Base-by-base conservation (phyloP, 345 rosid species). In the Gynandropsis gynandra region DNA sequence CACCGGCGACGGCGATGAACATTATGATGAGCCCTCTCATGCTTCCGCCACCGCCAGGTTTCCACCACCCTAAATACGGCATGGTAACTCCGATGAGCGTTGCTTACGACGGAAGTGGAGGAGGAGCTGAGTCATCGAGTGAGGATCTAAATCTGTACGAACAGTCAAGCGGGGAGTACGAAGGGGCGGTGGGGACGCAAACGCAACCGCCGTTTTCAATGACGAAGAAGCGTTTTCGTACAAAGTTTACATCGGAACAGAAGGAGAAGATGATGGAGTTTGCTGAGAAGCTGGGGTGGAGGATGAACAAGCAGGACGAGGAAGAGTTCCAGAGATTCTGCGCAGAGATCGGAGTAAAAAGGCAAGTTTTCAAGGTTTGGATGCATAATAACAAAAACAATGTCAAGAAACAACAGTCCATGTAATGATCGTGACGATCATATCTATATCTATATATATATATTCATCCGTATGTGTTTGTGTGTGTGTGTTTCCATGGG, bases 361-460 rank as follows among this genome's bases (percentile, higher is more conserved):
- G 90, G 59, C 85, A 71, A 52, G 90, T 80, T 13, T 80, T 85
- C 65, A 82, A 82, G 63, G 95, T 85, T 6, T 85, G 95, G 95
- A 82, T 85, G 95, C 95, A 85, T 44, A 85, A 85, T 57, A 85
- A 85, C 61, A 85, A 85, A 81, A 80, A 60, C 51, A 58, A 64
- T 52, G 78, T 67, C 17, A 82, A 64, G 80, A 82, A 76, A 68
- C 76, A 75, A 36, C 74, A 53, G 8, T 59, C 43, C n/a, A 60
- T 41, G 20, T 52, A 47, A 39, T 16, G 18, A 5, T 12, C 11
- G 13, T 50, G 14, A 29, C 12, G 7, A 52, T 32, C 43, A 17
- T 27, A 24, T 24, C n/a, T n/a, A n/a, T 2, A 24, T 24, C 2
- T 24, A 24, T 24, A 24, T 24, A 24, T 24, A 24, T 2, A 5